A percentile compares a stretch with the other conserved stretches of the same genome.
These are phyloP conservation scores for Coemansia sp. DNA, from an alignment of 192 early-diverging fungal species.

Conservation along the genomic window DNA sequence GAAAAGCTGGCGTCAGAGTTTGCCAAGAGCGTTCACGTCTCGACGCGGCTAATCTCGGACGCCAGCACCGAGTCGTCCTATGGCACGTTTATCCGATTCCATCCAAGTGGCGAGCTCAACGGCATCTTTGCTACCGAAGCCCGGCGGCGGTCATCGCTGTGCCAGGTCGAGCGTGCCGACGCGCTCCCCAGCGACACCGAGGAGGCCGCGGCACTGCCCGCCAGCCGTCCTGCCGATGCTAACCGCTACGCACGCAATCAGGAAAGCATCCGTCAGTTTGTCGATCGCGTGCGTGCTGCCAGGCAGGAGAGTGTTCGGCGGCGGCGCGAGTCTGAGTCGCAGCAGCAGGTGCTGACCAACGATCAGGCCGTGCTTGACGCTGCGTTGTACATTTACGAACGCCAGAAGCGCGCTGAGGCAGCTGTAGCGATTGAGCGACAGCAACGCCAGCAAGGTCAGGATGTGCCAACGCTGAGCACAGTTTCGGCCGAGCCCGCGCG, in stretches of 20 bases:
- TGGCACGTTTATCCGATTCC: constrained; percentile 49
- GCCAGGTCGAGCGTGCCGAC: not conserved
- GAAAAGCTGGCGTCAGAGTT: constrained; percentile 39
- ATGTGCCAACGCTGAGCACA: constrained; percentile 4
- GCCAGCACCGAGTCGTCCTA: constrained; percentile 40
- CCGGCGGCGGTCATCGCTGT: not conserved
- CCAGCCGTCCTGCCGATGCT: not conserved
- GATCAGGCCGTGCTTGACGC: constrained; percentile 41
- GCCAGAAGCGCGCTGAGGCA: constrained; percentile 19
- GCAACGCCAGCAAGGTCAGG: constrained; percentile 1
- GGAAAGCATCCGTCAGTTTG: constrained; percentile 33
- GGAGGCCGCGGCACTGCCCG: not conserved
- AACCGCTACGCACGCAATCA: constrained; percentile 32
- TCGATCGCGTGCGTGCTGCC: constrained; percentile 32
- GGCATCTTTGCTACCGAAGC: constrained; percentile 16
- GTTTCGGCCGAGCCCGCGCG: not conserved
- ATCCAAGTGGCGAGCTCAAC: constrained; percentile 48
- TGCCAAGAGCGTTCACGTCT: constrained; percentile 26
- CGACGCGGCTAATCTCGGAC: constrained; percentile 30
- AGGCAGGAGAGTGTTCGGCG: constrained; percentile 25
- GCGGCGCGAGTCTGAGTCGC: constrained; percentile 14
- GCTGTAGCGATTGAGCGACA: not conserved
- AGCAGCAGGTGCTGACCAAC: constrained; percentile 23
- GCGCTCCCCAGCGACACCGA: not conserved
- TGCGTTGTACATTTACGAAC: constrained; percentile 36